A percentile compares a stretch with the other conserved stretches of the same genome.
phyloP scores from a whole-genome alignment of 2,329 filamentous ascomycete species.

The Lachnellula occidentalis region DNA sequence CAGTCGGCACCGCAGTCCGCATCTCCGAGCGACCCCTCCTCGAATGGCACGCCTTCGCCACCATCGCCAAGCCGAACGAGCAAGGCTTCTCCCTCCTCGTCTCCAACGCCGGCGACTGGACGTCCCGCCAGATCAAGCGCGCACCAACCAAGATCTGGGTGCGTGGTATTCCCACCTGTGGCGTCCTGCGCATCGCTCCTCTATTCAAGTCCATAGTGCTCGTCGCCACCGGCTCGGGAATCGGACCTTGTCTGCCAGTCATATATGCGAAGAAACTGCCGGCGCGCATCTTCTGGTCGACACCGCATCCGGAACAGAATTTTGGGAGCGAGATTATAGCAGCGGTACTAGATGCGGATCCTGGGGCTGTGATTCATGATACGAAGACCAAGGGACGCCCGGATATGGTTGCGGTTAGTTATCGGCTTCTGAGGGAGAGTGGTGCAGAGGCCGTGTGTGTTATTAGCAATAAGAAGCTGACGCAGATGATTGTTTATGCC shows the following conservation, averaged over 20 bases:
- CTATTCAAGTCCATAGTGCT: constrained; percentile 62
- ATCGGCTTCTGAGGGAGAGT: constrained; percentile 27
- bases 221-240: constrained; percentile 68
- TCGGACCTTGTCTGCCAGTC: constrained; percentile 55
- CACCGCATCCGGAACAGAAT: constrained; percentile 30
- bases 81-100: constrained; percentile 39
- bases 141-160: constrained; percentile 61
- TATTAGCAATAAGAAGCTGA: constrained; percentile 35
- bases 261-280: constrained; percentile 23
- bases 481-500: constrained; percentile 35
- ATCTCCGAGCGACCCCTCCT: constrained; percentile 44
- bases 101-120: constrained; percentile 74
- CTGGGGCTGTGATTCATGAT: constrained; percentile 32
- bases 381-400: constrained; percentile 32
- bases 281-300: constrained; percentile 33
- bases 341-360: constrained; percentile 29
- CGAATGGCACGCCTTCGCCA: constrained; percentile 56
- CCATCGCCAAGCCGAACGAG: constrained; percentile 39
- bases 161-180: constrained; percentile 60
- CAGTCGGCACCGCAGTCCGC: constrained; percentile 44
- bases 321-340: constrained; percentile 33
- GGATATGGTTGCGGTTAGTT: constrained; percentile 31
- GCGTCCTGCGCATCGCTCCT: constrained; percentile 61
- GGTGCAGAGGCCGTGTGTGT: constrained; percentile 34
- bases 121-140: constrained; percentile 53